Percentiles rank a stretch among this genome's conserved stretches.
Evolutionary conservation across 805 yeast genomes (phyloP).

Genomic region (Candida nanaspora): DNA sequence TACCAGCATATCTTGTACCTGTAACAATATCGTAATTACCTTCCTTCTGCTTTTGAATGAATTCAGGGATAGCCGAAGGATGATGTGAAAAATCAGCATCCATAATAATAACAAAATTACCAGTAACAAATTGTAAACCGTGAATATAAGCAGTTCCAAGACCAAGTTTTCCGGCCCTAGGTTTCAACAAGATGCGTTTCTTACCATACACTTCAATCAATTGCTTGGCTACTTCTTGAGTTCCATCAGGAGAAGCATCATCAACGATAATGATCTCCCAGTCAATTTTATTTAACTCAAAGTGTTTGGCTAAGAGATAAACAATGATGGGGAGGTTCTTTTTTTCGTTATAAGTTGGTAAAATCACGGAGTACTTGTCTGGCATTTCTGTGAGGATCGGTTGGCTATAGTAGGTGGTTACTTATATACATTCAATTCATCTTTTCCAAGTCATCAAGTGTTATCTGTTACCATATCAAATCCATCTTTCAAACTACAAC

Average conservation of each 20-base stretch:
- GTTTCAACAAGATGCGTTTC: conserved; percentile 54
- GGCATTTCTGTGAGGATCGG: conserved; percentile 12
- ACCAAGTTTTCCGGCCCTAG: conserved; percentile 74
- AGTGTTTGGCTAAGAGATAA: conserved; percentile 63
- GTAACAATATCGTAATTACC: conserved; percentile 43
- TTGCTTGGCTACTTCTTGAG: conserved; percentile 64
- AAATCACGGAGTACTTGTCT: conserved; percentile 62
- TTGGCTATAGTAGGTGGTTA: no score
- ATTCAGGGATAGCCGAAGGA: conserved; percentile 73
- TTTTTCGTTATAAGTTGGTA: conserved; percentile 75
- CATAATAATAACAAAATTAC: conserved; percentile 73
- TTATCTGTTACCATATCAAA: no score
- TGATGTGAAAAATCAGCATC: conserved; percentile 82
- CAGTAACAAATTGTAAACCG: conserved; percentile 63
- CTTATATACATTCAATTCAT: no score
- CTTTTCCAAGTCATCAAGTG: no score
- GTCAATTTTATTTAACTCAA: conserved; percentile 44
- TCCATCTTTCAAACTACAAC: no score
- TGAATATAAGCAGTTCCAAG: conserved; percentile 78
- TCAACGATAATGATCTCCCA: conserved; percentile 79
- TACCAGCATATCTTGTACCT: conserved; percentile 66
- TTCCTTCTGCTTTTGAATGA: conserved; percentile 55
- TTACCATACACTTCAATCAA: conserved; percentile 50
- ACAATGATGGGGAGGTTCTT: conserved; percentile 62
- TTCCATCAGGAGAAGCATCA: conserved; percentile 77